Percentiles rank a stretch among this genome's conserved stretches.
phyloP scores from a whole-genome alignment of 2,329 filamentous ascomycete genomes.

The Pleomassaria siparia region DNA sequence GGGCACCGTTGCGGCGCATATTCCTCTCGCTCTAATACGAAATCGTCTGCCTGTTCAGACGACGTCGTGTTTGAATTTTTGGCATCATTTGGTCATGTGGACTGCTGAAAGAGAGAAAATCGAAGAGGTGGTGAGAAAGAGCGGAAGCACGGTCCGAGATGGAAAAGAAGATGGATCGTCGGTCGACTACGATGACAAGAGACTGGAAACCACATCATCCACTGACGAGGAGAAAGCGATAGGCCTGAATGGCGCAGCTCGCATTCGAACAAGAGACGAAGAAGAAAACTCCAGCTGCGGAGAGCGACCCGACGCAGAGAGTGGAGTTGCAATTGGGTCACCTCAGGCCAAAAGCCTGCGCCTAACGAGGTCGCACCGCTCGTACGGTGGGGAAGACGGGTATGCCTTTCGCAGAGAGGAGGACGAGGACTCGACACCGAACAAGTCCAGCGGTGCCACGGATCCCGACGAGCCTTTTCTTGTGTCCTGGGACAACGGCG shows the following conservation, averaged over 20 bases:
- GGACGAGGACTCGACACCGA: slow-evolving; percentile 17
- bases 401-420: slow-evolving; percentile 42
- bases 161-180: not conserved
- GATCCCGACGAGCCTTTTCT: slow-evolving; percentile 53
- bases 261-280: not conserved
- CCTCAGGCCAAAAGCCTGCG: slow-evolving; percentile 17
- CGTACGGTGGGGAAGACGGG: slow-evolving; percentile 41
- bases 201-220: slow-evolving; percentile 6
- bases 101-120: not conserved
- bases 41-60: not conserved
- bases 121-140: not conserved
- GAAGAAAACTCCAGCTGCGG: not conserved
- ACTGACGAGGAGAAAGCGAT: not conserved
- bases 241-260: not conserved
- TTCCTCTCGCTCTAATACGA: not conserved
- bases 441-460: slow-evolving; percentile 21
- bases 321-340: not conserved
- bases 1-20: not conserved
- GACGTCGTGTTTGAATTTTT: not conserved
- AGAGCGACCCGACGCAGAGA: not conserved
- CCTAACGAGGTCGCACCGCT: slow-evolving; percentile 34
- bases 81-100: not conserved
- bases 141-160: not conserved
- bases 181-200: slow-evolving; percentile 14
- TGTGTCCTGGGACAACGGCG: slow-evolving; percentile 73